Evolutionary conservation across 2,329 filamentous ascomycete genomes (phyloP).

Genomic region (Cladorrhinum sp.): DNA sequence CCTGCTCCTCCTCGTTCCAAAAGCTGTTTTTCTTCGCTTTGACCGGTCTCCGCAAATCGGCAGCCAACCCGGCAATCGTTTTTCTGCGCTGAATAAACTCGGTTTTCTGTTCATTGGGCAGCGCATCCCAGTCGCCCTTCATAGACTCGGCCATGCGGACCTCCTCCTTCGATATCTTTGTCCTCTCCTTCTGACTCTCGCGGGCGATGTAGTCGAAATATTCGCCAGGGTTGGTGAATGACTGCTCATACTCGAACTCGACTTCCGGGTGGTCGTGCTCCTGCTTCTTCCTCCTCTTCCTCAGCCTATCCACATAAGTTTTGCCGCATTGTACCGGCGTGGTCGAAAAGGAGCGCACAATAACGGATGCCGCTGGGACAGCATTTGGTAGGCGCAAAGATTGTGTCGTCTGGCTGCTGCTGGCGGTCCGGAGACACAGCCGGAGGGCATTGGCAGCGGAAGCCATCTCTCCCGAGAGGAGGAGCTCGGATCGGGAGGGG

Average conservation of each 20-base stretch:
- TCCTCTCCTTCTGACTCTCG: not conserved
- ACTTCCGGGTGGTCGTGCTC: slow-evolving; percentile 5
- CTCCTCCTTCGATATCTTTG: not conserved
- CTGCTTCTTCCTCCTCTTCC: slow-evolving; percentile 9
- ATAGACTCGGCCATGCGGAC: slow-evolving; percentile 9
- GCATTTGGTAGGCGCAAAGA: slow-evolving; percentile 2
- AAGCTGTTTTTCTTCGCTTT: slow-evolving; percentile 38
- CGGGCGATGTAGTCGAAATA: slow-evolving; percentile 15
- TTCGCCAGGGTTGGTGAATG: slow-evolving; percentile 20
- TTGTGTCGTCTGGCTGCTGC: slow-evolving; percentile 19
- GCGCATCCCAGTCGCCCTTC: slow-evolving; percentile 22
- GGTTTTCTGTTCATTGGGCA: slow-evolving; percentile 12
- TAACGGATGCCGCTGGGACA: slow-evolving; percentile 3
- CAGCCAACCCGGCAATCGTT: slow-evolving; percentile 22
- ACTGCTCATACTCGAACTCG: slow-evolving; percentile 11
- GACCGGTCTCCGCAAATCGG: slow-evolving; percentile 24
- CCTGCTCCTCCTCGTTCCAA: slow-evolving; percentile 50
- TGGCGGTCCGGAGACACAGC: slow-evolving; percentile 38
- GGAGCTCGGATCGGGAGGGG: slow-evolving; percentile 14
- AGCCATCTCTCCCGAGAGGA: slow-evolving; percentile 36
- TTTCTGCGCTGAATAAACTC: slow-evolving; percentile 21
- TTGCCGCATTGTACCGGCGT: slow-evolving; percentile 20
- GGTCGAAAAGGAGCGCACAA: slow-evolving; percentile 23
- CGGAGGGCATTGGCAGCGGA: slow-evolving; percentile 41
- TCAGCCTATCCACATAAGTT: not conserved